Conservation (phyloP, 2,329 filamentous ascomycete species). For the Fusarium napiforme region DNA sequence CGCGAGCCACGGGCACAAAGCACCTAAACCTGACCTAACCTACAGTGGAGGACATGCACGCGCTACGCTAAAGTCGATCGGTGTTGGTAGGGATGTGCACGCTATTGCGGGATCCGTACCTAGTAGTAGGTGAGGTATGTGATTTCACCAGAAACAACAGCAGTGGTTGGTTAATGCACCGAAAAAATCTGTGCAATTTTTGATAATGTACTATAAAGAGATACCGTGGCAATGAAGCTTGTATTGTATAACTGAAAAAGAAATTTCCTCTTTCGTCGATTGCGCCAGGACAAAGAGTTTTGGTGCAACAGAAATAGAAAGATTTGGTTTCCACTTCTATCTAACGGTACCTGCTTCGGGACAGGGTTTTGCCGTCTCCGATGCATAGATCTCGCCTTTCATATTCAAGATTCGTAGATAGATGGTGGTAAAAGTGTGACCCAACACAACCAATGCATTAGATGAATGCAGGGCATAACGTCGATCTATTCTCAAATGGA, state of each 20-base stretch:
- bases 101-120: not conserved
- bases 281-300: constrained; percentile 29
- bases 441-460: no score
- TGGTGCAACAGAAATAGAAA: constrained; percentile 16
- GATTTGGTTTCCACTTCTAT: not conserved
- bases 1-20: constrained; percentile 20
- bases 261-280: constrained; percentile 13
- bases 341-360: not conserved
- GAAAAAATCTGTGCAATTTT: constrained; percentile 9
- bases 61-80: constrained; percentile 25
- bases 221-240: not conserved
- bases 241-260: constrained; percentile 1
- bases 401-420: no score
- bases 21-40: not conserved
- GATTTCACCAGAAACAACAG: constrained; percentile 22
- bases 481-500: constrained; percentile 11
- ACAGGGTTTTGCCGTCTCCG: no score
- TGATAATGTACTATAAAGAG: not conserved
- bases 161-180: not conserved
- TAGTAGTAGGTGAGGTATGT: not conserved
- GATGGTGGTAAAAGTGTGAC: no score
- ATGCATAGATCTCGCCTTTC: no score
- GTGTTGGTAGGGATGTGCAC: not conserved
- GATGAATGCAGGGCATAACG: constrained; percentile 11
- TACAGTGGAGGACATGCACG: constrained; percentile 13